phyloP scores from a whole-genome alignment of 1,139 yeast genomes.

The Lipomyces yarrowii region DNA sequence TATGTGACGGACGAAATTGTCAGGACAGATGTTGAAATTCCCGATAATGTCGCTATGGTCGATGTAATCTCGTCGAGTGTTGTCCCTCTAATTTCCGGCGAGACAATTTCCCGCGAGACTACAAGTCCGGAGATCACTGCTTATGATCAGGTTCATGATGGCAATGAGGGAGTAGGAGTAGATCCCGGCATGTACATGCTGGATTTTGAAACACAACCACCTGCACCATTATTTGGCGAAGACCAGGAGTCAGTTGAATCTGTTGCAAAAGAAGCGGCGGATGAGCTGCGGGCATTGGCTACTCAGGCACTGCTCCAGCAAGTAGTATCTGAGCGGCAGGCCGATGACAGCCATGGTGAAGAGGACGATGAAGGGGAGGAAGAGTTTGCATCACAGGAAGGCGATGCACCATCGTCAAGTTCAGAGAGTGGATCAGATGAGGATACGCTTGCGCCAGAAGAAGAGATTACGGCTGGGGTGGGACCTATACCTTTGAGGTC shows the following conservation, averaged over 20 bases:
- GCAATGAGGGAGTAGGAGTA: background rate
- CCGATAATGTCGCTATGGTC: background rate
- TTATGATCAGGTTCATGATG: background rate
- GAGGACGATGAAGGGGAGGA: constrained; percentile 8
- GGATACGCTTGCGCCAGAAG: background rate
- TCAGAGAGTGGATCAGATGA: background rate
- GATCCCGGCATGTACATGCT: background rate
- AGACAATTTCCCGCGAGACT: background rate
- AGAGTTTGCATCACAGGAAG: constrained; percentile 1
- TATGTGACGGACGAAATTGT: constrained; percentile 10
- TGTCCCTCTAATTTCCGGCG: too few species aligned
- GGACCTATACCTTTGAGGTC: background rate
- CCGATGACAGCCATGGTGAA: background rate
- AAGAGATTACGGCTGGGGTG: background rate
- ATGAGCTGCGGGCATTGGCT: background rate
- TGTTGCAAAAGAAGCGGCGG: background rate
- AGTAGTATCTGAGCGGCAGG: background rate
- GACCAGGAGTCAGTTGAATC: background rate
- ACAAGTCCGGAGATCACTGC: background rate
- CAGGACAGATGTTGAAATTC: background rate
- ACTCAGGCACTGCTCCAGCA: background rate
- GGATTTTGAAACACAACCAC: constrained; percentile 10
- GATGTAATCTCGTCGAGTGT: background rate
- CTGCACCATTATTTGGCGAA: background rate
- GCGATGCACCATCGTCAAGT: background rate